phyloP scores from a whole-genome alignment of 129 eudicot species.

The Cynara cardunculus region DNA sequence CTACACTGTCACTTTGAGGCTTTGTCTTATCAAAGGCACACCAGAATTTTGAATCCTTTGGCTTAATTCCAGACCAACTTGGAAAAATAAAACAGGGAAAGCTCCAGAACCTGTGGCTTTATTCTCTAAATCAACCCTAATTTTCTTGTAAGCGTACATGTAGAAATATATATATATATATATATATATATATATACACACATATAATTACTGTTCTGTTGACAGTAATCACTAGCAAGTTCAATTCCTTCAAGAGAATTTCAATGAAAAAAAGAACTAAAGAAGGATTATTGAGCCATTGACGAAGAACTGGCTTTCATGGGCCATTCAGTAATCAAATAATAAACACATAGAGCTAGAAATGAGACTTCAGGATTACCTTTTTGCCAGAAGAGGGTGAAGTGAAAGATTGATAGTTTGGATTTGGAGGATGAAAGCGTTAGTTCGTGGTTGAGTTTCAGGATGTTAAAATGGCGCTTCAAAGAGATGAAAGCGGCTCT shows the following conservation, averaged over 20 bases:
- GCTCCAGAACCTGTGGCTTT: neutral
- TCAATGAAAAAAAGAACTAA: neutral
- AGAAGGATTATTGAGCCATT: neutral
- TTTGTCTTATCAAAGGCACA: neutral
- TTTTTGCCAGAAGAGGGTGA: neutral
- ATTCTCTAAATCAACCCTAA: conserved; percentile 14
- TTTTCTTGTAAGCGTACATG: neutral
- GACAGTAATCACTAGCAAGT: neutral
- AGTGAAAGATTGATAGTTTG: neutral
- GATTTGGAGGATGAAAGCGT: conserved; percentile 7
- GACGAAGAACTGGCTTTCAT: neutral
- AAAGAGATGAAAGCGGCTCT: neutral
- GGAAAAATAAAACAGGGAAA: neutral
- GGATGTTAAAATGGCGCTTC: neutral
- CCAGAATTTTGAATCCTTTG: neutral
- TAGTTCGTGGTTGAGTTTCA: neutral
- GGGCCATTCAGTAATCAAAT: neutral
- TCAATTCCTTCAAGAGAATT: neutral
- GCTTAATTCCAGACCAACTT: neutral
- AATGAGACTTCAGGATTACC: conserved; percentile 6
- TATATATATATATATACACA: neutral
- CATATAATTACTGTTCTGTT: neutral
- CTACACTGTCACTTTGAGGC: neutral
- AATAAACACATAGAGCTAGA: conserved; percentile 2
- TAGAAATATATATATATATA: neutral